Conservation (phyloP, 768 basidiomycete genomes). For the Collybia mongolica region DNA sequence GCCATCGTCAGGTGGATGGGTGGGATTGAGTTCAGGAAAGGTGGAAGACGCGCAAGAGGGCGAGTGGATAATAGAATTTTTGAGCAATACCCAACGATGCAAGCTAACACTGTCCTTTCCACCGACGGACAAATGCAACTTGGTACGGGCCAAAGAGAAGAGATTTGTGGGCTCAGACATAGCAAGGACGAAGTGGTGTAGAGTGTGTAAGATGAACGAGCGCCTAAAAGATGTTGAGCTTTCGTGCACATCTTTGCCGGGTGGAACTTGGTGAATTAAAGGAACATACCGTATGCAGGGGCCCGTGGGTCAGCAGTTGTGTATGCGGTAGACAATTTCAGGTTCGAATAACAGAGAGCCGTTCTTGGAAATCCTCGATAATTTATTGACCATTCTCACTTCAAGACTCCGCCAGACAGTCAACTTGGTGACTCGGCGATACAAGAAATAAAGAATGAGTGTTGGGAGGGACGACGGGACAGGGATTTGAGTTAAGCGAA, state of each 20-base stretch:
- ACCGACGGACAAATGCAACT: conserved; percentile 65
- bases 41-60: conserved; percentile 35
- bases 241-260: background rate
- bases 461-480: conserved; percentile 22
- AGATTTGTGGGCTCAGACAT: conserved; percentile 46
- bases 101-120: conserved; percentile 70
- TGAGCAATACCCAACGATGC: conserved; percentile 85
- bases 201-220: conserved; percentile 13
- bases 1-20: conserved; percentile 36
- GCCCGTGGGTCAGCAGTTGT: conserved; percentile 37
- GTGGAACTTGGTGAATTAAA: background rate
- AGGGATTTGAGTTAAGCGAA: conserved; percentile 28
- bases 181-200: conserved; percentile 12
- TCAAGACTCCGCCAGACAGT: conserved; percentile 33
- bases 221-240: conserved; percentile 9
- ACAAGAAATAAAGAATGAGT: conserved; percentile 32
- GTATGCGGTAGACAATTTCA: conserved; percentile 86
- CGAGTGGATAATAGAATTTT: conserved; percentile 74
- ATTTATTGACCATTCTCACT: conserved; percentile 80
- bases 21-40: conserved; percentile 23
- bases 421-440: conserved; percentile 37
- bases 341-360: conserved; percentile 87
- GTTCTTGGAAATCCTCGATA: conserved; percentile 78
- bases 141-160: conserved; percentile 66
- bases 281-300: conserved; percentile 7